phyloP scores from a whole-genome alignment of 2,329 filamentous ascomycete genomes.

The Aaosphaeria arxii region DNA sequence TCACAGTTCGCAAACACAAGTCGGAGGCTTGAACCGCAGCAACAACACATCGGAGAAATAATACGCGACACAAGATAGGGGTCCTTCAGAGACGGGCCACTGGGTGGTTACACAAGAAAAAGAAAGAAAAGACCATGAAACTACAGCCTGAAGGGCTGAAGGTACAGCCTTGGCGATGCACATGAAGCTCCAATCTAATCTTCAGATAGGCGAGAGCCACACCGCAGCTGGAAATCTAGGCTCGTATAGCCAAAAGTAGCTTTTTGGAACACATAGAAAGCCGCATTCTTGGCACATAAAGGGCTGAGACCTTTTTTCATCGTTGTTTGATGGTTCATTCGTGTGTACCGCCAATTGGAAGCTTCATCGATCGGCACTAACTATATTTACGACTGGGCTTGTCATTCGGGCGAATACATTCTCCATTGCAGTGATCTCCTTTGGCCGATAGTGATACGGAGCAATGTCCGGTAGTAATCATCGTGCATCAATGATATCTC shows the following conservation, averaged over 20 bases:
- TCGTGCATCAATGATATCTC: conserved; percentile 3
- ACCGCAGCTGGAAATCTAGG: not conserved
- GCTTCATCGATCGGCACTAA: too few species aligned
- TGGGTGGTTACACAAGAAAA: too few species aligned
- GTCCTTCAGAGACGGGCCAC: too few species aligned
- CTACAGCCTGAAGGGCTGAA: not conserved
- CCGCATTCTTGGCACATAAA: not conserved
- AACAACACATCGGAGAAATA: too few species aligned
- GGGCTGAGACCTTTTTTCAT: too few species aligned
- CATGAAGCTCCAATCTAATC: conserved; percentile 1
- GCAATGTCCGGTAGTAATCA: not conserved
- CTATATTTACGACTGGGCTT: not conserved
- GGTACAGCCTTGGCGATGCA: not conserved
- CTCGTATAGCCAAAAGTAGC: not conserved
- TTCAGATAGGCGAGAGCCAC: conserved; percentile 1
- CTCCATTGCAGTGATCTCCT: not conserved
- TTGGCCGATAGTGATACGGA: not conserved
- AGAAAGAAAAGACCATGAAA: too few species aligned
- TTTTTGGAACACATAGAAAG: too few species aligned
- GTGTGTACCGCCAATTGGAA: too few species aligned
- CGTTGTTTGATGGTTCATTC: too few species aligned
- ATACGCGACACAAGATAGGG: too few species aligned
- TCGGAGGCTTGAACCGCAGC: too few species aligned
- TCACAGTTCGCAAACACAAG: too few species aligned
- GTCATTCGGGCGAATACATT: conserved; percentile 6